Evolutionary conservation across 2,329 filamentous ascomycete genomes (phyloP).

Genomic region (Neodidymelliopsis sp.): DNA sequence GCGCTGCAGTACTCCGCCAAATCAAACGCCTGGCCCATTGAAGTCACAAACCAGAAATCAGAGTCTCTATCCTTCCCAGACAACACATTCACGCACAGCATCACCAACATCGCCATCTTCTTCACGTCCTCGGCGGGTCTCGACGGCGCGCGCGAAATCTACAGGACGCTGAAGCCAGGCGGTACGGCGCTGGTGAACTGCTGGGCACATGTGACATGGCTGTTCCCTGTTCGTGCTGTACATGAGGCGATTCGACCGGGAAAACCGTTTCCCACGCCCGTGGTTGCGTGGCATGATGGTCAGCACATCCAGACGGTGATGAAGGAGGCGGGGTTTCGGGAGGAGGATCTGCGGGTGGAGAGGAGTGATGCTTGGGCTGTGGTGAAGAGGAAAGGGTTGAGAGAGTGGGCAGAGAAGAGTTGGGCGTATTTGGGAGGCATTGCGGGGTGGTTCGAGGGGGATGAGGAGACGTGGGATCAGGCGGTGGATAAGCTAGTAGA

Average conservation of each 20-base stretch:
- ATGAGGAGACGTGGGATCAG: slow-evolving; percentile 40
- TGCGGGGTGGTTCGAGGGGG: slow-evolving; percentile 33
- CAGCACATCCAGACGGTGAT: slow-evolving; percentile 37
- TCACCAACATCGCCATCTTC: slow-evolving; percentile 53
- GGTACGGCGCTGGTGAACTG: slow-evolving; percentile 51
- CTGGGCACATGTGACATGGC: slow-evolving; percentile 40
- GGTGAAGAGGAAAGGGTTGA: slow-evolving; percentile 24
- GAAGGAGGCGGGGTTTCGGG: slow-evolving; percentile 35
- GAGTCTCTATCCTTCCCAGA: slow-evolving; percentile 34
- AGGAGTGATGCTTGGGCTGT: slow-evolving; percentile 34
- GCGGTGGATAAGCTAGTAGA: slow-evolving; percentile 34
- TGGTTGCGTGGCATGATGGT: slow-evolving; percentile 38
- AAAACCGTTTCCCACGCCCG: slow-evolving; percentile 26
- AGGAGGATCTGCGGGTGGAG: slow-evolving; percentile 32
- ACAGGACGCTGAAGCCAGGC: slow-evolving; percentile 48
- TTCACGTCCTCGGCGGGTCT: slow-evolving; percentile 42
- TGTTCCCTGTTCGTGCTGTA: slow-evolving; percentile 29
- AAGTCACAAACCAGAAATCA: slow-evolving; percentile 26
- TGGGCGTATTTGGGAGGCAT: slow-evolving; percentile 43
- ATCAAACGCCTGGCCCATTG: slow-evolving; percentile 34
- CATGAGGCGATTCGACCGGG: slow-evolving; percentile 29
- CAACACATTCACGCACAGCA: slow-evolving; percentile 47
- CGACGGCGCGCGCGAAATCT: slow-evolving; percentile 48
- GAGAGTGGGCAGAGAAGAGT: slow-evolving; percentile 35
- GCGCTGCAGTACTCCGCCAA: slow-evolving; percentile 18